Conservation (phyloP, 2,329 filamentous ascomycete species). For the Cladophialophora exuberans region DNA sequence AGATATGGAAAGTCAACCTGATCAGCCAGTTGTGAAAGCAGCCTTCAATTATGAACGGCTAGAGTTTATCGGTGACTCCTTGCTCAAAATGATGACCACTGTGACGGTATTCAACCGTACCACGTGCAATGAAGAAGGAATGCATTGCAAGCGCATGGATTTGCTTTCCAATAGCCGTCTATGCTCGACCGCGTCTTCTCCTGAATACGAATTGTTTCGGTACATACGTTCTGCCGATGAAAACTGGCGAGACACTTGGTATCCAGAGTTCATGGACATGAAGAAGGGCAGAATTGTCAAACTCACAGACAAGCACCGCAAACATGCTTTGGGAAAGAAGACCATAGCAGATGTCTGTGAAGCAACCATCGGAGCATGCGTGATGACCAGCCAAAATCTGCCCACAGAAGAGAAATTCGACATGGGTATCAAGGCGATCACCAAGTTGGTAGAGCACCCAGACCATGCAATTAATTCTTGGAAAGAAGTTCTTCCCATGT, state of each 20-base stretch:
- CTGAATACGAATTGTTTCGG: slow-evolving; percentile 65
- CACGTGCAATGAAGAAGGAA: slow-evolving; percentile 79
- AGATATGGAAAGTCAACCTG: neutral
- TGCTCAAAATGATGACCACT: slow-evolving; percentile 93
- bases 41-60: slow-evolving; percentile 92
- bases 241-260: slow-evolving; percentile 79
- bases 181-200: slow-evolving; percentile 72
- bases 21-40: slow-evolving; percentile 64
- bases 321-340: slow-evolving; percentile 80
- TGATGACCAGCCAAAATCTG: slow-evolving; percentile 57
- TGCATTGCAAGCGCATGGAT: slow-evolving; percentile 87
- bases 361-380: slow-evolving; percentile 85
- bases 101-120: slow-evolving; percentile 80
- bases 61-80: slow-evolving; percentile 90
- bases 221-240: slow-evolving; percentile 76
- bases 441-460: slow-evolving; percentile 64
- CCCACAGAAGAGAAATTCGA: slow-evolving; percentile 54
- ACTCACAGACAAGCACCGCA: slow-evolving; percentile 40
- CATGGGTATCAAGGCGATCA: slow-evolving; percentile 62
- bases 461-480: slow-evolving; percentile 73
- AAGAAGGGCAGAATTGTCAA: slow-evolving; percentile 68
- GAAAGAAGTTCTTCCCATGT: slow-evolving; percentile 66
- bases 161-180: slow-evolving; percentile 91
- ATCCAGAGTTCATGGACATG: slow-evolving; percentile 76
- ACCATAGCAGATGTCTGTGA: slow-evolving; percentile 93